phyloP scores from a whole-genome alignment of 495 filamentous ascomycete genomes.

The Lichina pygmaea region DNA sequence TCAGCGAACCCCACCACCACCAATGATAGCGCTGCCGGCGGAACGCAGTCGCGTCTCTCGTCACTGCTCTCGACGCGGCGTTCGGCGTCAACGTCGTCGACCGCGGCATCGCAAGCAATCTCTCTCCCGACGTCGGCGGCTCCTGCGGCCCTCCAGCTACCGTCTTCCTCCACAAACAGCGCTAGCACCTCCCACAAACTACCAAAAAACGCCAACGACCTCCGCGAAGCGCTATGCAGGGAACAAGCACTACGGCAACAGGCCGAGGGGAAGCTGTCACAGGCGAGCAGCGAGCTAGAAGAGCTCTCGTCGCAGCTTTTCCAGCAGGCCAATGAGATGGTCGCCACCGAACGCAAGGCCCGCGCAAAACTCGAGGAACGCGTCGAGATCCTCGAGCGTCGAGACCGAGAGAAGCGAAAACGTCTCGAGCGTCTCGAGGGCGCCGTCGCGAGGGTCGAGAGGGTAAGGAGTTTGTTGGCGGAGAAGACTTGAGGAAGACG shows the following conservation, averaged over 20 bases:
- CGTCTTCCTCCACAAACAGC: neutral
- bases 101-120: conserved; percentile 5
- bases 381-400: conserved; percentile 35
- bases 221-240: conserved; percentile 38
- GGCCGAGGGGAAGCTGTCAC: conserved; percentile 46
- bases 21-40: conserved; percentile 10
- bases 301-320: conserved; percentile 72
- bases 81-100: too few relatives aligned
- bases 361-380: conserved; percentile 54
- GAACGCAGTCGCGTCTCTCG: too few relatives aligned
- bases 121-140: neutral
- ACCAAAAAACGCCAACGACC: conserved; percentile 13
- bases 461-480: conserved; percentile 33
- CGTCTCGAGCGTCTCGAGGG: conserved; percentile 49
- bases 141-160: neutral
- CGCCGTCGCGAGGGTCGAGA: conserved; percentile 53
- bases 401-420: conserved; percentile 43
- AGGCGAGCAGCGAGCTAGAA: conserved; percentile 59
- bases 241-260: conserved; percentile 44
- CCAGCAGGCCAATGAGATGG: conserved; percentile 93
- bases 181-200: conserved; percentile 10
- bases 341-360: conserved; percentile 62
- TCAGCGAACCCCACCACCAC: conserved; percentile 7
- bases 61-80: too few relatives aligned
- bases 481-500: neutral